Conservation (phyloP, 805 yeast genomes). For the Yamadazyma olivae region DNA sequence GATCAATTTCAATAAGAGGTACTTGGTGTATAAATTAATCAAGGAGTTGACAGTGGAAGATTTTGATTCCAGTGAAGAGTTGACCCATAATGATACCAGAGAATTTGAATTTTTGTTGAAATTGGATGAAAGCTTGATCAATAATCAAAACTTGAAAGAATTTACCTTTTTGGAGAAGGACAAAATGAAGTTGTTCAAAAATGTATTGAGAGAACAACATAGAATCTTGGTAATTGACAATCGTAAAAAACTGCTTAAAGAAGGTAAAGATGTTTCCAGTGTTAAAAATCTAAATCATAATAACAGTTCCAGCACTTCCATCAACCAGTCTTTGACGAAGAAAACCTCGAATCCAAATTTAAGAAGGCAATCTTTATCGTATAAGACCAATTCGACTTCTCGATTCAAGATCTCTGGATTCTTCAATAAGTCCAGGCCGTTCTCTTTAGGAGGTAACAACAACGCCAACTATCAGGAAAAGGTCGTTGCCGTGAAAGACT, state of each 20-base stretch:
- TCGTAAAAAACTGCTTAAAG: conserved; percentile 25
- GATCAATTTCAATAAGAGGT: conserved; percentile 79
- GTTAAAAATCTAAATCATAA: too few relatives aligned
- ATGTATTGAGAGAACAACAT: conserved; percentile 30
- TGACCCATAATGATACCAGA: conserved; percentile 29
- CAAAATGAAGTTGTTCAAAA: conserved; percentile 24
- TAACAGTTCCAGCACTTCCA: conserved; percentile 1
- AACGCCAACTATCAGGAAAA: conserved; percentile 28
- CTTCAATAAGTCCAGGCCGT: conserved; percentile 56
- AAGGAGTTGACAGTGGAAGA: conserved; percentile 40
- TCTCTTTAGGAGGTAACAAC: conserved; percentile 24
- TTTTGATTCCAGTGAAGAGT: conserved; percentile 13
- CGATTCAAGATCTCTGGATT: conserved; percentile 56
- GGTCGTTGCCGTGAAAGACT: conserved; percentile 47
- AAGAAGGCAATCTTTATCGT: conserved; percentile 37
- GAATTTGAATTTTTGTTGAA: conserved; percentile 54
- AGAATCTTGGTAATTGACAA: conserved; percentile 28
- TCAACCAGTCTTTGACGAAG: conserved; percentile 17
- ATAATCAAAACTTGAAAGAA: conserved; percentile 36
- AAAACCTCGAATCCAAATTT: conserved; percentile 27
- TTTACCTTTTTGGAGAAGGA: conserved; percentile 22
- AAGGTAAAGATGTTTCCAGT: conserved; percentile 7
- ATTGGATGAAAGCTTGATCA: conserved; percentile 35
- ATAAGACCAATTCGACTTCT: conserved; percentile 37
- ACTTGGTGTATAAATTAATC: conserved; percentile 35